These are phyloP conservation scores for Tylopilus rubrobrunneus DNA, from an alignment of 768 basidiomycete genomes.

Conservation along the genomic window DNA sequence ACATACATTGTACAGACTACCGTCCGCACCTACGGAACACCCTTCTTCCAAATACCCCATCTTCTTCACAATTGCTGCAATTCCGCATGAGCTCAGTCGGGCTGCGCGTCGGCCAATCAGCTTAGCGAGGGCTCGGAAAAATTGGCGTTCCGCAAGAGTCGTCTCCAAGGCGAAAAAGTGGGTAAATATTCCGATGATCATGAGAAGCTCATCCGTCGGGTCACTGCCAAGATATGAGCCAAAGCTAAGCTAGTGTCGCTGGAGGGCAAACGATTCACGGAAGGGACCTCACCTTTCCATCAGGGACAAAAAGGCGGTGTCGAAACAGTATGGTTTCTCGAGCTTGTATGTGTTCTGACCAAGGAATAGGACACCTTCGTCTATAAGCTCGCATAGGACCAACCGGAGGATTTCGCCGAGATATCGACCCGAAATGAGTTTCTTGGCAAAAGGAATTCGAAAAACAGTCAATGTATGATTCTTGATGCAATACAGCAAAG, in stretches of 20 bases:
- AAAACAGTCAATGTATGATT: not conserved
- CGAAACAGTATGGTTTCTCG: slow-evolving; percentile 87
- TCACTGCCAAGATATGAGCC: slow-evolving; percentile 50
- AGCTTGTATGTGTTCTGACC: slow-evolving; percentile 99
- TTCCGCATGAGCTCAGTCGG: slow-evolving; percentile 89
- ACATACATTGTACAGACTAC: slow-evolving; percentile 89
- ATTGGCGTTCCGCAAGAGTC: slow-evolving; percentile 92
- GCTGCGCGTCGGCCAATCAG: slow-evolving; percentile 89
- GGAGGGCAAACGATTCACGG: not conserved
- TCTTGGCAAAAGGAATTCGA: slow-evolving; percentile 39
- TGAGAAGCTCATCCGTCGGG: slow-evolving; percentile 93
- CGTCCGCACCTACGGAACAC: slow-evolving; percentile 88
- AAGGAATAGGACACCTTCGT: slow-evolving; percentile 94
- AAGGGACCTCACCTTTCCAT: slow-evolving; percentile 74
- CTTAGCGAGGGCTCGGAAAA: slow-evolving; percentile 92
- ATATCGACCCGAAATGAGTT: slow-evolving; percentile 94
- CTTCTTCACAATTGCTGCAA: slow-evolving; percentile 93
- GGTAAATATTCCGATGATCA: slow-evolving; percentile 95
- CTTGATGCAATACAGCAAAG: not conserved
- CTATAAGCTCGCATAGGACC: slow-evolving; percentile 91
- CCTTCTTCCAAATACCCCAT: slow-evolving; percentile 92
- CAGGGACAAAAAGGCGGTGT: slow-evolving; percentile 94
- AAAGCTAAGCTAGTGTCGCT: not conserved
- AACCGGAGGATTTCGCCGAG: slow-evolving; percentile 96
- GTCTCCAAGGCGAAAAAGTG: slow-evolving; percentile 98